A percentile compares a stretch with the other conserved stretches of the same genome.
phyloP scores from a whole-genome alignment of 176 grass and related monocot species.

The Carex myosuroides region DNA sequence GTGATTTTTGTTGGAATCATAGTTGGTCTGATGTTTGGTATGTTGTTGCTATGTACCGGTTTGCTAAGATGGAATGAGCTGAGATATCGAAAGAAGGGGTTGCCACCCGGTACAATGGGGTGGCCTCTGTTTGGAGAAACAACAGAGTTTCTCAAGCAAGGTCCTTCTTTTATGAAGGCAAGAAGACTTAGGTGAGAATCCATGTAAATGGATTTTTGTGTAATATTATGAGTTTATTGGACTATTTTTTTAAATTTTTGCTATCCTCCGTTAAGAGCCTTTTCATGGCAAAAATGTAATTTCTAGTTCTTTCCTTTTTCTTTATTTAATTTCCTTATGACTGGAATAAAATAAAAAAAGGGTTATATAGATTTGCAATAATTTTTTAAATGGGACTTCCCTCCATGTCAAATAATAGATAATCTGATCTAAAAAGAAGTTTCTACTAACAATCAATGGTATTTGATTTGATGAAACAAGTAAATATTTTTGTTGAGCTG shows the following conservation, averaged over 20 bases:
- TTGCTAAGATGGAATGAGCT: constrained; percentile 80
- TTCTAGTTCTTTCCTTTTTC: no score
- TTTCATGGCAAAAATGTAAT: neutral
- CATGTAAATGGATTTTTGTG: neutral
- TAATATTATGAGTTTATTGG: neutral
- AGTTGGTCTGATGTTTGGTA: neutral
- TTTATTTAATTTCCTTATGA: neutral
- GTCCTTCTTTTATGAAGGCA: constrained; percentile 66
- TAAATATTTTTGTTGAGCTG: constrained; percentile 28
- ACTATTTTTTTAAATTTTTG: neutral
- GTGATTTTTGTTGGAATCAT: constrained; percentile 21
- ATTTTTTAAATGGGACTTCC: no score
- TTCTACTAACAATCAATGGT: neutral
- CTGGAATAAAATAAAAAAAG: neutral
- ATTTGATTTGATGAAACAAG: neutral
- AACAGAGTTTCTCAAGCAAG: constrained; percentile 89
- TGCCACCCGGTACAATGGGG: constrained; percentile 90
- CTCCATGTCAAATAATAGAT: neutral
- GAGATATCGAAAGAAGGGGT: constrained; percentile 53
- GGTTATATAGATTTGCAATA: neutral
- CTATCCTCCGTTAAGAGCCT: no score
- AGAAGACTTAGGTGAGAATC: constrained; percentile 57
- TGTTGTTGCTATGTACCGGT: constrained; percentile 43
- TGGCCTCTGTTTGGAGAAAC: constrained; percentile 92
- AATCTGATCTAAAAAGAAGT: neutral